Base-by-base conservation (phyloP, 768 basidiomycete species). In the Leccinellum luteum region DNA sequence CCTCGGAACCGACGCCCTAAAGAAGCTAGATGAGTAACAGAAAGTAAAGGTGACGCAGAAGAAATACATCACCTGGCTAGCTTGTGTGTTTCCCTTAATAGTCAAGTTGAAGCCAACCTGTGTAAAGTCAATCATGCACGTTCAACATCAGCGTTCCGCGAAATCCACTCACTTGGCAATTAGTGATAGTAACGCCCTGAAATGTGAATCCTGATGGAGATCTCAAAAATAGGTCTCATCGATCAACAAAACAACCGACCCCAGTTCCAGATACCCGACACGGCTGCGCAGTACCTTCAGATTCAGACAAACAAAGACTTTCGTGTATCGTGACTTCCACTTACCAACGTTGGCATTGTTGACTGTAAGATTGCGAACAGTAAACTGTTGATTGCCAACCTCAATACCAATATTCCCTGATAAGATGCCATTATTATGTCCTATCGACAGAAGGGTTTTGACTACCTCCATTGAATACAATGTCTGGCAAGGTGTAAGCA, bases 341-440 rank as follows among this genome's bases (percentile, higher is more conserved):
- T 58, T 56, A 76, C 77, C 78, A 52, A 69, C 67, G 7, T 74
- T 60, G 23, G 79, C 77, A 60, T 81, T 79, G 63, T 79, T 80
- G 35, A 82, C 66, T 1, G 79, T 82, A 54, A 87, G 70, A 64
- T 87, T 87, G 28, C 86, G 80, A 50, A 86, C 82, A 0, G 85
- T 86, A 60, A 87, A 87, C 79, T 92, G 90, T 72, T 92, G 89
- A 59, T 86, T 91, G 54, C 90, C 90, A 43, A 87, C 85, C 76
- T 81, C 81, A 48, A 91, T 84, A 15, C 86, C 90, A 48, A 75
- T 84, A 49, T 60, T 68, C 68, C 80, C 66, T 68, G 23, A 41
- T n/a, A n/a, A n/a, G n/a, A n/a, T n/a, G n/a, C n/a, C n/a, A n/a
- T n/a, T n/a, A n/a, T n/a, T n/a, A n/a, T n/a, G n/a, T 28, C 25